Base-by-base conservation (phyloP, 495 filamentous ascomycete genomes). In the Evernia prunastri region DNA sequence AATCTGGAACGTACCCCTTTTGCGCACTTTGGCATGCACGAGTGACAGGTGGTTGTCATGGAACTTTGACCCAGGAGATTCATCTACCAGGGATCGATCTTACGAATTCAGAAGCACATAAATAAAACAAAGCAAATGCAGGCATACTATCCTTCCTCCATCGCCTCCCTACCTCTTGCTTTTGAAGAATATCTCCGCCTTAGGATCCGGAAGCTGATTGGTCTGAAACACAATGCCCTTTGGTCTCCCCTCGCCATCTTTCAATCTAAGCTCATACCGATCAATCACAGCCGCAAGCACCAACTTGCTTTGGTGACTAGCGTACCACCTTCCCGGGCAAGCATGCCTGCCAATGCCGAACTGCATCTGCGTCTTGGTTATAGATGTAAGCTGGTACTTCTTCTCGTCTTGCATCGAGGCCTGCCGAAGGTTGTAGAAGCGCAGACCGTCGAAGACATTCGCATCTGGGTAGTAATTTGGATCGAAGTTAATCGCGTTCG, bases 341-440 rank as follows among this genome's bases (percentile, higher is more conserved):
- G 56, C 25, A 36, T 40, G 36, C 23, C 56, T 36, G 23, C 56
- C 56, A 25, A n/a, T 42, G 6, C 56, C 56, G 35, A 36, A 59
- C 13, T 42, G 39, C 39, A 42, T n/a, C 36, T 27, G 40, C 20
- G 18, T 59, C 29, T 25, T 39, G 35, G 20, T 36, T 35, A 25
- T 59, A n/a, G 36, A 59, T 59, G 20, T 39, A 36, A 9, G 56
- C 27, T 27, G 25, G 29, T 25, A 40, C 56, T 59, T 35, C 17
- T 5, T 39, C 56, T 25, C 23, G 1, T 23, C 23, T 40, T 25
- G 7, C 10, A 25, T 3, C 23, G 56, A 17, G 20, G 35, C 36
- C 27, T 80, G 64, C 3, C 82, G 75, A n/a, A 81, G 68, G 37
- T 75, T 78, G 45, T 72, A 76, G 60, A 74, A 78, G 13, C 76